Conservation (phyloP, 2,329 filamentous ascomycete genomes). For the Arthroderma sp. region DNA sequence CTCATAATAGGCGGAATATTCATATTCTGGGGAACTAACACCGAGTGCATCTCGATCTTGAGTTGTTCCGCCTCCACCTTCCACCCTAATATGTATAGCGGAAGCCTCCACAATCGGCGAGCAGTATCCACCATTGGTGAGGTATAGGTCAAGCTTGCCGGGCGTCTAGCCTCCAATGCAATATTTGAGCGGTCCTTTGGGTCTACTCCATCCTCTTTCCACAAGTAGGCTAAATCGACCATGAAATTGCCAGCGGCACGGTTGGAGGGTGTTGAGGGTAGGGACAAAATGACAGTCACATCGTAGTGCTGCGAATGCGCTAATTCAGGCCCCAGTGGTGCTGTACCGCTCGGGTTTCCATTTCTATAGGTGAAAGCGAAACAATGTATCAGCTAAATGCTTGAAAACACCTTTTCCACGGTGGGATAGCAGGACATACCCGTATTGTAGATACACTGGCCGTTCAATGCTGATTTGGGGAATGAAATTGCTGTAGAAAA, state of each 20-base stretch:
- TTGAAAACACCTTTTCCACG: background rate
- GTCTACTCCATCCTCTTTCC: slow-evolving; percentile 15
- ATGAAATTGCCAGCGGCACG: slow-evolving; percentile 81
- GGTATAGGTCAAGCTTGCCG: slow-evolving; percentile 66
- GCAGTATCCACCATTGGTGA: slow-evolving; percentile 54
- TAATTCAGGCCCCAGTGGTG: slow-evolving; percentile 40
- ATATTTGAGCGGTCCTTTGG: slow-evolving; percentile 25
- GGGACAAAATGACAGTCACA: slow-evolving; percentile 56
- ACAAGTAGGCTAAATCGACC: slow-evolving; percentile 59
- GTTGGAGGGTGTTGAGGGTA: slow-evolving; percentile 70
- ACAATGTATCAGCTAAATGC: background rate
- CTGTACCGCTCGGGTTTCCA: slow-evolving; percentile 40
- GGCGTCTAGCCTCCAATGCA: slow-evolving; percentile 54
- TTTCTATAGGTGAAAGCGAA: slow-evolving; percentile 18
- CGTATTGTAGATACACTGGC: slow-evolving; percentile 54
- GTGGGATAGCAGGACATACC: slow-evolving; percentile 24
- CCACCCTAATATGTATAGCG: slow-evolving; percentile 56
- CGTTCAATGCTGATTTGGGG: slow-evolving; percentile 50
- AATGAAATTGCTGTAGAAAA: slow-evolving; percentile 58
- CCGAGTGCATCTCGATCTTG: slow-evolving; percentile 43
- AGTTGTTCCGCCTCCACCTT: slow-evolving; percentile 51
- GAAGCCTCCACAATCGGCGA: slow-evolving; percentile 49
- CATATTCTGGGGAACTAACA: slow-evolving; percentile 26
- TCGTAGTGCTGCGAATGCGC: slow-evolving; percentile 72
- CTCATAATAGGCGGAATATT: slow-evolving; percentile 42